Conservation (phyloP, 208 protist species). For the Leishmania guyanensis region DNA sequence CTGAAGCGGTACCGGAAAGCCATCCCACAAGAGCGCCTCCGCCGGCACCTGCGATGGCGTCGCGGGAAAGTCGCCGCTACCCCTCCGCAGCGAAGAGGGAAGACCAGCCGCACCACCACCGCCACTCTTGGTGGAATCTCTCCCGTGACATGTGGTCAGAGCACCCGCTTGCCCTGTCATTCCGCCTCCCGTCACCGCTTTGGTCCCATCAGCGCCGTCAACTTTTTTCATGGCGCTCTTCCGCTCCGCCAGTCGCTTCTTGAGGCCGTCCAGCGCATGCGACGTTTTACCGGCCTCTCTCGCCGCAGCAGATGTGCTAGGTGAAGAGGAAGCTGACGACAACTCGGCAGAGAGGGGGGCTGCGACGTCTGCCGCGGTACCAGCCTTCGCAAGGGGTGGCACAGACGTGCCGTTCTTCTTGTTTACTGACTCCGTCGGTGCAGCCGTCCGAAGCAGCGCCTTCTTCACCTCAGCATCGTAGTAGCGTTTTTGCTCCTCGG, state of each 20-base stretch:
- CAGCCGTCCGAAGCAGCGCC: constrained; percentile 30
- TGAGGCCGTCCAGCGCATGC: constrained; percentile 38
- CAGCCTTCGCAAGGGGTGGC: not conserved
- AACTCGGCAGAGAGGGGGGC: not conserved
- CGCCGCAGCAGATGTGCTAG: not conserved
- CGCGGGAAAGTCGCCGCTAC: constrained; percentile 14
- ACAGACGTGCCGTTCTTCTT: not conserved
- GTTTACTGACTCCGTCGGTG: not conserved
- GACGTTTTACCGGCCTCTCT: constrained; percentile 24
- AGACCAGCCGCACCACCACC: constrained; percentile 10
- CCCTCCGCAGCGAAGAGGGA: not conserved
- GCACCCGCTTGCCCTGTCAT: not conserved
- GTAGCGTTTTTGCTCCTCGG: constrained; percentile 69
- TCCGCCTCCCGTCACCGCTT: not conserved
- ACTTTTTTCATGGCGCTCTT: constrained; percentile 37
- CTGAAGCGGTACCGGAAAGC: constrained; percentile 33
- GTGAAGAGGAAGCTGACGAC: not conserved
- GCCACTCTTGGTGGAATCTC: not conserved
- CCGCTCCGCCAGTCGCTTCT: constrained; percentile 52
- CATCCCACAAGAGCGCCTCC: constrained; percentile 23
- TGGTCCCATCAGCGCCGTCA: constrained; percentile 1
- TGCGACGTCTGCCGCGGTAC: not conserved
- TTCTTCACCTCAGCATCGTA: constrained; percentile 75
- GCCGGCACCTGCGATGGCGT: constrained; percentile 1
- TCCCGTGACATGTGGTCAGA: not conserved